These are phyloP conservation scores for Arxiozyma bovina DNA, from an alignment of 1,139 yeast species.

Conservation along the genomic window DNA sequence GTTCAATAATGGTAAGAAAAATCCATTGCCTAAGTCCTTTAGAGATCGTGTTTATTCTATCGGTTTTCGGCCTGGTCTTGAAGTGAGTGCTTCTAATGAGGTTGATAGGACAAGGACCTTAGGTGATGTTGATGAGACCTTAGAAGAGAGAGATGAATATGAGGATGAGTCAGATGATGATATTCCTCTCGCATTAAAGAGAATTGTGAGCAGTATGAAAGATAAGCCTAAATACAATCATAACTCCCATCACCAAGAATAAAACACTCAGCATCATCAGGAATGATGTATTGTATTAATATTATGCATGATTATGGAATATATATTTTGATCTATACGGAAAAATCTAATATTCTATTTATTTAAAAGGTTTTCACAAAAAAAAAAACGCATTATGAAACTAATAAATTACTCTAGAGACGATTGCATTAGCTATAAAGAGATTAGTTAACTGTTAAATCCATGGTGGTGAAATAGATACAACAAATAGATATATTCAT, in stretches of 20 bases:
- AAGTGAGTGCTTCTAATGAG: slow-evolving; percentile 3
- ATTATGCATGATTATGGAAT: neutral
- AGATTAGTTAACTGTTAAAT: too few relatives aligned
- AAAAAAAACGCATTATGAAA: too few relatives aligned
- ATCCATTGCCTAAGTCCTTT: slow-evolving; percentile 24
- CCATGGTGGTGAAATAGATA: neutral
- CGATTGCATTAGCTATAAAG: too few relatives aligned
- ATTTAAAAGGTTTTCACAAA: neutral
- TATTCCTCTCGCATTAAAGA: slow-evolving; percentile 33
- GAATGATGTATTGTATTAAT: neutral
- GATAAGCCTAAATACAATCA: neutral
- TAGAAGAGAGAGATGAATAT: slow-evolving; percentile 4
- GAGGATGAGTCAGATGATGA: slow-evolving; percentile 34
- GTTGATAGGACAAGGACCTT: slow-evolving; percentile 24
- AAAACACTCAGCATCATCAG: neutral
- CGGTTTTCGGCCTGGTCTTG: slow-evolving; percentile 22
- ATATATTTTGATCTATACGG: neutral
- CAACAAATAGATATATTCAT: too few relatives aligned
- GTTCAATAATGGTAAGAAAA: slow-evolving; percentile 15
- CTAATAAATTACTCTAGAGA: too few relatives aligned
- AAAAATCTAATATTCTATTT: too few relatives aligned
- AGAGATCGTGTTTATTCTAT: slow-evolving; percentile 32
- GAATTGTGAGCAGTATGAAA: slow-evolving; percentile 27
- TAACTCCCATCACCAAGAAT: neutral
- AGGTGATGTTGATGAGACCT: slow-evolving; percentile 24